These are phyloP conservation scores for Clitopilus passeckerianus DNA, from an alignment of 768 basidiomycete genomes.

Conservation along the genomic window DNA sequence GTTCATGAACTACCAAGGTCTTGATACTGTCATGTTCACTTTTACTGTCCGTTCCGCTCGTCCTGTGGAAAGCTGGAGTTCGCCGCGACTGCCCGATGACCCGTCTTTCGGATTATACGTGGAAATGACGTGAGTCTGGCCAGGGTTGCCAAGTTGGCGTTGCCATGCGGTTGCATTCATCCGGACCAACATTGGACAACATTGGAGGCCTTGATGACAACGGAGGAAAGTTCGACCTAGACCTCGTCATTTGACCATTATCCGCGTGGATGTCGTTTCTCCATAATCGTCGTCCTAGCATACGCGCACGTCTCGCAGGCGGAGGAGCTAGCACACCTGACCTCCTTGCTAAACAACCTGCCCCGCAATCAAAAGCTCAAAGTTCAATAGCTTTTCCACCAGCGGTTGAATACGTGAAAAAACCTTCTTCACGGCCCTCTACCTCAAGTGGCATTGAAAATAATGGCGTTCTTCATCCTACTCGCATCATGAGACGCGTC, in stretches of 20 bases:
- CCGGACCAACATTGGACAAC: background rate
- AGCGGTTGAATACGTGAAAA: constrained; percentile 9
- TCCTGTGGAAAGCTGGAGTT: background rate
- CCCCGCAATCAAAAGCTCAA: background rate
- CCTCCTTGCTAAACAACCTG: background rate
- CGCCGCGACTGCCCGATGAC: background rate
- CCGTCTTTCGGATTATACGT: background rate
- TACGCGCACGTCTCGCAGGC: background rate
- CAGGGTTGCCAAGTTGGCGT: background rate
- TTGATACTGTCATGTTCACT: no score
- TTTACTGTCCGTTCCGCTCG: no score
- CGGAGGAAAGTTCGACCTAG: background rate
- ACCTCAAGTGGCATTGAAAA: constrained; percentile 1
- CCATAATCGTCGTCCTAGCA: background rate
- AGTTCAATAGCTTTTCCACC: constrained; percentile 12
- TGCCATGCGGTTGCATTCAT: background rate
- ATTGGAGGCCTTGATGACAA: background rate
- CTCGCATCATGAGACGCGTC: constrained; percentile 18
- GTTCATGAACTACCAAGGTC: no score
- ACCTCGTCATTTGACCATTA: background rate
- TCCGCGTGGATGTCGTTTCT: background rate
- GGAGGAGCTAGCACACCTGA: background rate
- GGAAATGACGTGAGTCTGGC: background rate
- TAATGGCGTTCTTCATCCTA: constrained; percentile 2
- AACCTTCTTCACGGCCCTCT: constrained; percentile 3